Conservation (phyloP, 169 alveolate species). For the Eimeria sp. region DNA sequence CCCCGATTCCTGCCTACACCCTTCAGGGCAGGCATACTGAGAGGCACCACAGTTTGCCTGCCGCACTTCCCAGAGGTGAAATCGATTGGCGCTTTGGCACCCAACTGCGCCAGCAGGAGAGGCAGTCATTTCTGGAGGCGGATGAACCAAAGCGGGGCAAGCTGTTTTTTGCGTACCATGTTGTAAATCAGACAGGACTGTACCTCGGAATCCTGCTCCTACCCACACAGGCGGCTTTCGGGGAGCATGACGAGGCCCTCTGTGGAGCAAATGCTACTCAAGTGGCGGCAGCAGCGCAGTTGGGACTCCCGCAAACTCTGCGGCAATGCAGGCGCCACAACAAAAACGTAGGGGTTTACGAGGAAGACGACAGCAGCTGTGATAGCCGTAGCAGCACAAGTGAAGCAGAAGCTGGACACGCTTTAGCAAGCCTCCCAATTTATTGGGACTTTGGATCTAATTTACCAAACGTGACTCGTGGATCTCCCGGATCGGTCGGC, state of each 20-base stretch:
- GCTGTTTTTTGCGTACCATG: slow-evolving; percentile 69
- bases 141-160: slow-evolving; percentile 33
- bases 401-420: slow-evolving; percentile 55
- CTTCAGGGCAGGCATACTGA: background rate
- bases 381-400: slow-evolving; percentile 51
- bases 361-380: slow-evolving; percentile 11
- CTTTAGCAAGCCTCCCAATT: slow-evolving; percentile 33
- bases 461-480: background rate
- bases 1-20: background rate
- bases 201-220: slow-evolving; percentile 55
- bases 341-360: background rate
- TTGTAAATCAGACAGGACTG: slow-evolving; percentile 76
- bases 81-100: background rate
- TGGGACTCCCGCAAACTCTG: slow-evolving; percentile 44
- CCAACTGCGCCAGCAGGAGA: background rate
- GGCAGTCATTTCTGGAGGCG: slow-evolving; percentile 27
- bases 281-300: background rate
- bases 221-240: background rate
- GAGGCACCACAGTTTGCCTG: background rate
- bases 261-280: background rate
- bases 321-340: slow-evolving; percentile 52
- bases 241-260: background rate
- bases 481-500: background rate
- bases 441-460: slow-evolving; percentile 46
- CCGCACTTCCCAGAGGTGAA: background rate